Evolutionary conservation across 768 basidiomycete species (phyloP), one percentile per base, ranked within the genome.

Genomic region (Lentinula raphanica): DNA sequence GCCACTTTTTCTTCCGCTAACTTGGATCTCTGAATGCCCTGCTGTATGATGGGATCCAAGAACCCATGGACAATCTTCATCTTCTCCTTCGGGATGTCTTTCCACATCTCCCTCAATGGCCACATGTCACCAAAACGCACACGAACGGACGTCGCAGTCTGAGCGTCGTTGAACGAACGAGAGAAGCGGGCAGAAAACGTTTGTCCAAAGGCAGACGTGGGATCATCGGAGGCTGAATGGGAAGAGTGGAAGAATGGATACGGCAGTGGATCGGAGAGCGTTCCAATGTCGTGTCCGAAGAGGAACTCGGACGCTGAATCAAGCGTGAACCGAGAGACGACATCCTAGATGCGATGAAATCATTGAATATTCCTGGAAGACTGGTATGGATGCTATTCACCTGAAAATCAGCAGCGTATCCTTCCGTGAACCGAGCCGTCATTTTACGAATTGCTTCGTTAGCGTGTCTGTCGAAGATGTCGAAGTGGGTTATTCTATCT

Each of bases 221-320:
- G 42, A 35, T 61, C 62, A 44, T 53, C 62, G 17, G 62, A 62
- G 28, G 64, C 58, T 3, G 71, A 65, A 54, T 70, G 59, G 53
- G 69, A 45, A 15, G 36, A 23, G 23, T 44, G 42, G 9, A 44
- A 44, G 42, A 38, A 53, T 0, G 84, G 82, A 61, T 83, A 81
- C 1, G 81, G 74, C 1, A 85, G 70, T 4, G 74, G 75, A 0
- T 73, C 79, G 5, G 71, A 70, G 21, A 84, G 77, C 3, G 79
- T 79, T 42, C 66, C 66, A 13, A 83, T 76, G 49, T 77, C 70
- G 29, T 77, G 67, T 27, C 75, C 78, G 60, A 85, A 84, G 28
- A 85, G 75, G 61, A 84, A 86, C 45, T 82, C 79, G 0, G 83
- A 77, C 1, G 82, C 83, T 0, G 80, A 78, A 66, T 85, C 84